These are phyloP conservation scores for Dactylella cylindrospora DNA, from an alignment of 2,329 filamentous ascomycete species.

Conservation along the genomic window DNA sequence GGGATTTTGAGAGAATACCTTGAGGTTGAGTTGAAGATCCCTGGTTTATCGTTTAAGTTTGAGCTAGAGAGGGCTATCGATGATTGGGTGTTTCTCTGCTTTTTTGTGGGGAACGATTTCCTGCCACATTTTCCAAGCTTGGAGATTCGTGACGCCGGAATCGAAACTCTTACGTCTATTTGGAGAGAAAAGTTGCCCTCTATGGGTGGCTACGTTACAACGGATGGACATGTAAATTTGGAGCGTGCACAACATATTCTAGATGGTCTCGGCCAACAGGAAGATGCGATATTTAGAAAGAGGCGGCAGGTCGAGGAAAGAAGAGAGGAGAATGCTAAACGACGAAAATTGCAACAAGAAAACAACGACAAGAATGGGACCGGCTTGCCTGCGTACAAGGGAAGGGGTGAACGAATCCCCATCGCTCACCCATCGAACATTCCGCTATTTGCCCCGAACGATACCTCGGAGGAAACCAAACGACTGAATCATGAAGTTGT, in stretches of 20 bases:
- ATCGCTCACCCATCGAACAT: conserved; percentile 56
- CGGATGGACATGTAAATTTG: conserved; percentile 89
- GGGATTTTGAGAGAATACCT: conserved; percentile 89
- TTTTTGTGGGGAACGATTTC: conserved; percentile 98
- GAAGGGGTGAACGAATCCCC: conserved; percentile 50
- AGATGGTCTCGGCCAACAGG: conserved; percentile 82
- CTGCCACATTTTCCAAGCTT: conserved; percentile 94
- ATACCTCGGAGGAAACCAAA: conserved; percentile 60
- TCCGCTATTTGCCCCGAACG: conserved; percentile 62
- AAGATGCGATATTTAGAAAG: conserved; percentile 87
- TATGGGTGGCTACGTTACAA: conserved; percentile 95
- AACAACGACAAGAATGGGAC: conserved; percentile 47
- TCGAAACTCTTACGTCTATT: conserved; percentile 92
- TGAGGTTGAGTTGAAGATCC: conserved; percentile 81
- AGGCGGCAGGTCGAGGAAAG: conserved; percentile 84
- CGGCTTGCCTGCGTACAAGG: conserved; percentile 27
- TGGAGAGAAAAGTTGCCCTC: conserved; percentile 88
- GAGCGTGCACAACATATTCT: conserved; percentile 84
- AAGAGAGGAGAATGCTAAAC: conserved; percentile 74
- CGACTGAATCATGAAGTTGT: conserved; percentile 83
- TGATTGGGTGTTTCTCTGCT: conserved; percentile 99
- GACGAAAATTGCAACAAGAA: conserved; percentile 69
- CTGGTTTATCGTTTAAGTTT: conserved; percentile 80
- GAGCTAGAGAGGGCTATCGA: conserved; percentile 92
- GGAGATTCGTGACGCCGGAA: conserved; percentile 95